Base-by-base conservation (phyloP, 1,284 basidiomycete species). In the Apiotrichum laibachii region DNA sequence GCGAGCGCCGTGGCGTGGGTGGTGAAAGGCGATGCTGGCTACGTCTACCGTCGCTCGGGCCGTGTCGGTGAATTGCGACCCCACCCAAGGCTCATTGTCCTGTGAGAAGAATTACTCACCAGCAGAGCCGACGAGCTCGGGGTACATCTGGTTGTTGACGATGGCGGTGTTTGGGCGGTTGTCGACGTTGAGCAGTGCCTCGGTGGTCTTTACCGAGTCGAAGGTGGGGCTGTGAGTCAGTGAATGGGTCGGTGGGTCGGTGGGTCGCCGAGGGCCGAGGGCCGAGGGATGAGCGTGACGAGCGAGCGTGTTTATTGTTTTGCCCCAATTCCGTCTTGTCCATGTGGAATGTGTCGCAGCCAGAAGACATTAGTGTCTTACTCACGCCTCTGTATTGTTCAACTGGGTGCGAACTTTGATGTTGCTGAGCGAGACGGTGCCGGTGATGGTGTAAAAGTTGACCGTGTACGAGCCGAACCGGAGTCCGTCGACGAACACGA, bases 371-470 rank as follows among this genome's bases (percentile, higher is more conserved):
- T 31, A 35, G 7, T 35, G 34, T 37, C 12, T 3, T 11, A 37
- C 37, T 37, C 37, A 37, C 37, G 56, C 56, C 34, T 58, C 44
- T n/a, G 51, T 42, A 5, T 11, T 13, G 39, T n/a, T n/a, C n/a
- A 52, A n/a, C 12, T 35, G 43, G 8, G 56, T 57, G 18, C 26
- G 50, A 3, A 57, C 16, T 4, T 19, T 35, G 26, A 57, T 35
- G 16, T 22, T n/a, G 8, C 37, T 19, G 2, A 57, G 33, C 22
- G 35, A n/a, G 7, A 57, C 37, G 7, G n/a, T 40, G n/a, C 56
- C 56, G 10, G 10, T 6, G 9, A 48, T 35, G 16, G 51, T 18
- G 35, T 16, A 42, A 34, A 57, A 50, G 10, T 21, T 15, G 26
- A 26, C 56, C 19, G 19, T 5, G 48, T 56, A 49, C 19, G n/a